Percentiles rank a stretch among this genome's conserved stretches.
Conservation (phyloP, 2,329 filamentous ascomycete genomes). For the Mycosphaerella sp. region DNA sequence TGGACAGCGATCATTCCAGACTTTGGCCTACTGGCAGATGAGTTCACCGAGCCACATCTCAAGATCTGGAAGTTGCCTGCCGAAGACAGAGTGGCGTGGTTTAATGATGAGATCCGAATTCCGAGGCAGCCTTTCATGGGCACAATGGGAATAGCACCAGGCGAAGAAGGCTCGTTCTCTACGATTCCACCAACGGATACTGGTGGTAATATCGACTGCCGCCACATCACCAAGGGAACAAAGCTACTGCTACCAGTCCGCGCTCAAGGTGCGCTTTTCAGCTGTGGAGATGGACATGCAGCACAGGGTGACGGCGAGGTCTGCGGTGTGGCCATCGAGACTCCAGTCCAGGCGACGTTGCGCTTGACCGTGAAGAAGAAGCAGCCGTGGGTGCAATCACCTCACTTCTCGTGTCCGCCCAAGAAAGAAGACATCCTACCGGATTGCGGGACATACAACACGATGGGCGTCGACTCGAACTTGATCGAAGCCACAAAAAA, state of each 20-base stretch:
- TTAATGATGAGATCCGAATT: conserved; percentile 18
- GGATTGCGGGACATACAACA: conserved; percentile 18
- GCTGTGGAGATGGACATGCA: conserved; percentile 22
- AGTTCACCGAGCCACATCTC: conserved; percentile 18
- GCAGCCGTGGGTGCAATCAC: conserved; percentile 13
- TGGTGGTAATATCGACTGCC: conserved; percentile 22
- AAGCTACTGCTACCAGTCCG: conserved; percentile 17
- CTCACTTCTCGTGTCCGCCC: conserved; percentile 17
- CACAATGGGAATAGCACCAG: conserved; percentile 21
- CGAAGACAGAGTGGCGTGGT: conserved; percentile 8
- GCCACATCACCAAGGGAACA: conserved; percentile 19
- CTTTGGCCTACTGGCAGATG: conserved; percentile 18
- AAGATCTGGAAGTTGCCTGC: conserved; percentile 18
- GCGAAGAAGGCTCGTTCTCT: conserved; percentile 12
- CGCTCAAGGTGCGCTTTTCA: conserved; percentile 17
- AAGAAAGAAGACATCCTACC: conserved; percentile 10
- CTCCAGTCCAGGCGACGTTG: conserved; percentile 15
- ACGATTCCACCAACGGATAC: conserved; percentile 20
- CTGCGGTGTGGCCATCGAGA: conserved; percentile 20
- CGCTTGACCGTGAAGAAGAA: conserved; percentile 17
- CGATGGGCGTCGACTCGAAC: conserved; percentile 18
- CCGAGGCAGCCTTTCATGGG: conserved; percentile 20
- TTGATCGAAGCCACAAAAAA: conserved; percentile 19
- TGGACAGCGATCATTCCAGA: conserved; percentile 21
- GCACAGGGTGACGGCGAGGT: conserved; percentile 23